Conservation (phyloP, 2,329 filamentous ascomycete species). For the Monosporascus sp. region DNA sequence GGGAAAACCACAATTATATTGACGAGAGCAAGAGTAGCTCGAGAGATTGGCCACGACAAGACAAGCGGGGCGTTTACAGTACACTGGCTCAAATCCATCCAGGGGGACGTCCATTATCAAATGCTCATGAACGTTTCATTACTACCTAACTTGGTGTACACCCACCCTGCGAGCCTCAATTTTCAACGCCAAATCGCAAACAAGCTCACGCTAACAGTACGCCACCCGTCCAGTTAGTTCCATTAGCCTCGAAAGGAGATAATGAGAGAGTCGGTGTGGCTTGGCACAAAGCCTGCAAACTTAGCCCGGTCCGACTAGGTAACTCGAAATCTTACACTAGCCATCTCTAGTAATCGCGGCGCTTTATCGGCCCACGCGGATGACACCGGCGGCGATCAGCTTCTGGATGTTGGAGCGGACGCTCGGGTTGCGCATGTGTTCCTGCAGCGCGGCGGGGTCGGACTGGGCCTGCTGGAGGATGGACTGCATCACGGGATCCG, state of each 20-base stretch:
- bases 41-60: too few relatives aligned
- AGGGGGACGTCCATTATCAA: not conserved
- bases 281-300: too few relatives aligned
- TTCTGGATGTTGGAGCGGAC: conserved; percentile 91
- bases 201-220: not conserved
- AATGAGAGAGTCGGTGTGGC: not conserved
- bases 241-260: not conserved
- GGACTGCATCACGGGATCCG: conserved; percentile 95
- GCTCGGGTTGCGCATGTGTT: conserved; percentile 92
- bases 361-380: conserved; percentile 58
- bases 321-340: not conserved
- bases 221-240: not conserved
- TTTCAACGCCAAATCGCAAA: not conserved
- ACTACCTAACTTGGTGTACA: not conserved
- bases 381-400: conserved; percentile 86
- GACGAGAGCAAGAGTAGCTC: too few relatives aligned
- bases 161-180: not conserved
- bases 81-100: not conserved
- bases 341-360: not conserved
- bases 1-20: too few relatives aligned
- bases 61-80: too few relatives aligned
- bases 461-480: conserved; percentile 95
- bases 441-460: conserved; percentile 85
- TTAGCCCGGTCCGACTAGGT: too few relatives aligned
- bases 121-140: not conserved